Evolutionary conservation across 2,329 filamentous ascomycete species (phyloP).

Genomic region (Bipolaris cookei): DNA sequence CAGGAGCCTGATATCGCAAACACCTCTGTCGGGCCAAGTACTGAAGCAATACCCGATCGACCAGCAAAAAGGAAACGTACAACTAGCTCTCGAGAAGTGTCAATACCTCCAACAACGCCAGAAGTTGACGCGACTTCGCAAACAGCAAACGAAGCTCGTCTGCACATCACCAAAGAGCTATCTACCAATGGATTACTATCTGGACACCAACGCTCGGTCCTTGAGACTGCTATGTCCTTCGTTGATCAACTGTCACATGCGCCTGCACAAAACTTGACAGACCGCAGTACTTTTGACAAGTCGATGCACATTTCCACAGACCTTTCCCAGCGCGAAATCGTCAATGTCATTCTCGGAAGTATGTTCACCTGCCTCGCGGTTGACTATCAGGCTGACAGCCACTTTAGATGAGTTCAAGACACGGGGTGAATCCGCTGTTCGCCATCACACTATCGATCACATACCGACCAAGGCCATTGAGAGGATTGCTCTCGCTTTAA

Average conservation of each 20-base stretch:
- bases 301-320: constrained; percentile 34
- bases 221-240: constrained; percentile 40
- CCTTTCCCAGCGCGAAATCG: constrained; percentile 33
- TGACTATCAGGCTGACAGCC: not conserved
- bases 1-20: constrained; percentile 5
- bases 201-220: constrained; percentile 36
- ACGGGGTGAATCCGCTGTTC: constrained; percentile 19
- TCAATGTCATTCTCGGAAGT: constrained; percentile 38
- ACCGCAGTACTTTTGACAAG: constrained; percentile 35
- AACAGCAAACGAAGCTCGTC: constrained; percentile 33
- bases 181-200: constrained; percentile 36
- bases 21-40: constrained; percentile 3
- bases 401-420: constrained; percentile 28
- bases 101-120: constrained; percentile 17
- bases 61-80: constrained; percentile 31
- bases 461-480: constrained; percentile 41
- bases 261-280: constrained; percentile 27
- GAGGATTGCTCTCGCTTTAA: constrained; percentile 36
- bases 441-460: constrained; percentile 38
- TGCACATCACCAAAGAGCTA: constrained; percentile 39
- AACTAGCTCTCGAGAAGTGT: constrained; percentile 19
- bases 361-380: constrained; percentile 2
- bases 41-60: constrained; percentile 18
- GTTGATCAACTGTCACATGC: constrained; percentile 39
- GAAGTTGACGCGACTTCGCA: constrained; percentile 29